Evolutionary conservation across 2,329 filamentous ascomycete genomes (phyloP).

Genomic region (Penicillium vulpinum): DNA sequence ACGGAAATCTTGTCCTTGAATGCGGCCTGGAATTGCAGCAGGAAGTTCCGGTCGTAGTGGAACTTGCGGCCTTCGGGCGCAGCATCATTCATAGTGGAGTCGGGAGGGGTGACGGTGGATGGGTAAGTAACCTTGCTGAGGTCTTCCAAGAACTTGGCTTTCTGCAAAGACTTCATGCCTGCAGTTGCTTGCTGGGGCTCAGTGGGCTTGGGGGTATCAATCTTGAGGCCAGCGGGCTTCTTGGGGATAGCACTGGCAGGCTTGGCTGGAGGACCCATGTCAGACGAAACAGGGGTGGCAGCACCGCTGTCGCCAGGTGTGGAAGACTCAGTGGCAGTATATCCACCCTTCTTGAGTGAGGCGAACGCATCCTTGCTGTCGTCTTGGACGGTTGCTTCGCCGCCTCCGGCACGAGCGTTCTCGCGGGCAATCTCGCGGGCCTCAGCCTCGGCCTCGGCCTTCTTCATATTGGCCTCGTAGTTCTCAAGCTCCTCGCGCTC

Average conservation of each 20-base stretch:
- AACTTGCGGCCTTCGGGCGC: slow-evolving; percentile 77
- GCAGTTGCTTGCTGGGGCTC: slow-evolving; percentile 92
- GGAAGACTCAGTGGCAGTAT: slow-evolving; percentile 37
- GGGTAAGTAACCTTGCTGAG: slow-evolving; percentile 81
- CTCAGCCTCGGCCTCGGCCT: slow-evolving; percentile 51
- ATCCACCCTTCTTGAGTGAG: slow-evolving; percentile 46
- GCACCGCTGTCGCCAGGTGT: slow-evolving; percentile 48
- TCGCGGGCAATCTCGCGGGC: slow-evolving; percentile 47
- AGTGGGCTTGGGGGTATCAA: slow-evolving; percentile 80
- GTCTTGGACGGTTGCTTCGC: slow-evolving; percentile 20
- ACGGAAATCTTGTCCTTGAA: slow-evolving; percentile 96
- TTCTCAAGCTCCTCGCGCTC: slow-evolving; percentile 48
- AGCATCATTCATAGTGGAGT: slow-evolving; percentile 77
- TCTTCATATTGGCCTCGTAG: slow-evolving; percentile 51
- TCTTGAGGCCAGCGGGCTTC: slow-evolving; percentile 86
- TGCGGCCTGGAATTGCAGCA: slow-evolving; percentile 92
- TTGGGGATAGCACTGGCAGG: slow-evolving; percentile 58
- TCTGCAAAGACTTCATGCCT: slow-evolving; percentile 88
- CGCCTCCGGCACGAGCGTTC: slow-evolving; percentile 39
- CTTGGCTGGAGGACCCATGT: slow-evolving; percentile 55
- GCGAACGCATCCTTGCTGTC: slow-evolving; percentile 41
- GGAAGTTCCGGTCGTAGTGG: slow-evolving; percentile 92
- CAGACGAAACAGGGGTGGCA: slow-evolving; percentile 46
- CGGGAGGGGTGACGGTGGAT: slow-evolving; percentile 79
- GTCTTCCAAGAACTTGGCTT: slow-evolving; percentile 81